These are phyloP conservation scores for Exophiala sp. DNA, from an alignment of 2,329 filamentous ascomycete species.

Conservation along the genomic window DNA sequence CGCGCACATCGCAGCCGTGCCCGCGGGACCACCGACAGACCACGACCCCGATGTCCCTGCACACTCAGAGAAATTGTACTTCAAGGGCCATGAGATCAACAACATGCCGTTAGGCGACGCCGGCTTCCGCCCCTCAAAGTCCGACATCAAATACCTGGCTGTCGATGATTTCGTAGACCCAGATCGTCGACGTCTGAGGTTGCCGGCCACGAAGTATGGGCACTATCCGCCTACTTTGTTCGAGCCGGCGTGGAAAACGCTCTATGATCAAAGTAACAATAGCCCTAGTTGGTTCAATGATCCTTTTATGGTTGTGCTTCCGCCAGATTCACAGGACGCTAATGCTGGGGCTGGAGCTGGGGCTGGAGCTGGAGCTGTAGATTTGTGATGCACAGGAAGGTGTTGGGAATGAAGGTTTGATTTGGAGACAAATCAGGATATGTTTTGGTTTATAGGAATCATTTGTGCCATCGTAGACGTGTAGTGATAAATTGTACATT, in stretches of 20 bases:
- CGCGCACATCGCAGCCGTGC: neutral
- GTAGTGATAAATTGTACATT: too few species aligned
- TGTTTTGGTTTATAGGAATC: too few species aligned
- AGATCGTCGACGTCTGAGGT: slow-evolving; percentile 8
- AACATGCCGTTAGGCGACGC: slow-evolving; percentile 17
- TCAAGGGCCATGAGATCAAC: slow-evolving; percentile 21
- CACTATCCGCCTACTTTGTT: neutral
- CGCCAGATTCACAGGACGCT: neutral
- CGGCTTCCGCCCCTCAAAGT: neutral
- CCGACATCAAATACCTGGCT: slow-evolving; percentile 2
- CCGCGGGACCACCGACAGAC: neutral
- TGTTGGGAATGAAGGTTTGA: too few species aligned
- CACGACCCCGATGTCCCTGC: neutral
- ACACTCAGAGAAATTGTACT: slow-evolving; percentile 18
- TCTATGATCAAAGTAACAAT: slow-evolving; percentile 1
- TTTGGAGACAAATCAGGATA: too few species aligned
- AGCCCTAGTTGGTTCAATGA: slow-evolving; percentile 4
- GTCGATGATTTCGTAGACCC: slow-evolving; percentile 13
- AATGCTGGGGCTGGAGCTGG: neutral
- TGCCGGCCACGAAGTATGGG: slow-evolving; percentile 4
- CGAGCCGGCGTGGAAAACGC: slow-evolving; percentile 2
- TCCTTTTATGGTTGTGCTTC: neutral
- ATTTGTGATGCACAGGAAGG: too few species aligned
- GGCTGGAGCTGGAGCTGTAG: too few species aligned
- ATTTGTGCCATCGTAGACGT: too few species aligned